Conservation (phyloP, 2,329 filamentous ascomycete species). For the Talaromyces sp. region DNA sequence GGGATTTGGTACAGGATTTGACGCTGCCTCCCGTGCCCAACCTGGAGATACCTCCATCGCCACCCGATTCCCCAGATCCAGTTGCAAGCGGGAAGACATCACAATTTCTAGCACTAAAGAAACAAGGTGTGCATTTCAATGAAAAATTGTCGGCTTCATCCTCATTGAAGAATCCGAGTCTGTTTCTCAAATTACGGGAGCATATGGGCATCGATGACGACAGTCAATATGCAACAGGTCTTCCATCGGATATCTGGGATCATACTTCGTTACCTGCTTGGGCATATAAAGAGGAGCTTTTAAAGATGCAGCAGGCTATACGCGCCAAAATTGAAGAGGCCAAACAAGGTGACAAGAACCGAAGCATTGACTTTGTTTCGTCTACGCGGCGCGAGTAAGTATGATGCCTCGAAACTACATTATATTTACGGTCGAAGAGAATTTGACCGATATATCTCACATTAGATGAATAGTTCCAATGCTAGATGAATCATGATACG, state of each 20-base stretch:
- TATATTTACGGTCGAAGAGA: background rate
- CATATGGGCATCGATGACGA: slow-evolving; percentile 54
- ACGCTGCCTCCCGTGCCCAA: slow-evolving; percentile 49
- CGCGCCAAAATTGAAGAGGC: slow-evolving; percentile 35
- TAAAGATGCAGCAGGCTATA: slow-evolving; percentile 40
- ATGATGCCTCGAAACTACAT: background rate
- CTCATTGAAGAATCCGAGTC: slow-evolving; percentile 57
- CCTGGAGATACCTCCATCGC: slow-evolving; percentile 45
- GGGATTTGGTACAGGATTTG: slow-evolving; percentile 53
- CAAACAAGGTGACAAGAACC: slow-evolving; percentile 32
- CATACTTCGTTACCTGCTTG: slow-evolving; percentile 37
- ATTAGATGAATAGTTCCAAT: background rate
- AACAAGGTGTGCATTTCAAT: slow-evolving; percentile 62
- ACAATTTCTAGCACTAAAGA: slow-evolving; percentile 60
- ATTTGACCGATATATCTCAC: background rate
- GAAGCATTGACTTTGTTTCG: slow-evolving; percentile 41
- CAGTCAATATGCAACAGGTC: slow-evolving; percentile 53
- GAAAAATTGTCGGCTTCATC: slow-evolving; percentile 55
- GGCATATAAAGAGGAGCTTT: slow-evolving; percentile 48
- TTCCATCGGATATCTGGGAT: slow-evolving; percentile 42
- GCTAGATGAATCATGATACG: background rate
- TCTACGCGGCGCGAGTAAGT: slow-evolving; percentile 5
- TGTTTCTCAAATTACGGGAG: slow-evolving; percentile 55
- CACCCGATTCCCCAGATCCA: slow-evolving; percentile 44
- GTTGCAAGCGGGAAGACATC: slow-evolving; percentile 54